Percentiles rank a stretch among this genome's conserved stretches.
Conservation (phyloP, 2,329 filamentous ascomycete genomes). For the Neocatenulostroma microsporum region DNA sequence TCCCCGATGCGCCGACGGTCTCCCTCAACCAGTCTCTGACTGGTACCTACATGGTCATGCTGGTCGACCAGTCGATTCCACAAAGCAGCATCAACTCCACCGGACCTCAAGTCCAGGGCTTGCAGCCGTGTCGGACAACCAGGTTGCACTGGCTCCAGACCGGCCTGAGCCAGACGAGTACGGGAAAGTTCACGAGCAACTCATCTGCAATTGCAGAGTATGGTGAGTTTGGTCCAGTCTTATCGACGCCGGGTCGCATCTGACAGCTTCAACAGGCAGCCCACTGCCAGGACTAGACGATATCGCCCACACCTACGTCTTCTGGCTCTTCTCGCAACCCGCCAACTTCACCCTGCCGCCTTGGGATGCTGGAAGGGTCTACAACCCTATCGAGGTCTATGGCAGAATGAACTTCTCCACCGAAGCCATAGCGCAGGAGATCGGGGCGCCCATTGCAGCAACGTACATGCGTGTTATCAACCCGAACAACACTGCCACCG, state of each 20-base stretch:
- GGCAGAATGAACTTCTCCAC: conserved; percentile 21
- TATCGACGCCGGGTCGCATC: background rate
- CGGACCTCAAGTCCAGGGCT: conserved; percentile 17
- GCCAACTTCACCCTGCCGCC: conserved; percentile 16
- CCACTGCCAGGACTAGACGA: conserved; percentile 21
- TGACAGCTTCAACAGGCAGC: conserved; percentile 5
- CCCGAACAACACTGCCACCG: conserved; percentile 10
- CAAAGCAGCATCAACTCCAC: conserved; percentile 12
- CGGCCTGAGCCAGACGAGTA: conserved; percentile 15
- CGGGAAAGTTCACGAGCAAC: conserved; percentile 14
- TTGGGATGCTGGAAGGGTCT: conserved; percentile 13
- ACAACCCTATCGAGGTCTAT: conserved; percentile 7
- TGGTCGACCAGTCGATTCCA: conserved; percentile 21
- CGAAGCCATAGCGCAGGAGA: conserved; percentile 12
- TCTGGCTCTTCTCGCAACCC: conserved; percentile 26
- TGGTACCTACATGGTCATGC: conserved; percentile 19
- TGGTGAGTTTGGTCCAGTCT: conserved; percentile 7
- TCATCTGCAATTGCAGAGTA: conserved; percentile 19
- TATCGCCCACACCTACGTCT: conserved; percentile 23
- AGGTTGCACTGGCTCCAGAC: conserved; percentile 27
- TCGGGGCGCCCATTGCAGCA: conserved; percentile 20
- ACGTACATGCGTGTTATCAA: conserved; percentile 23
- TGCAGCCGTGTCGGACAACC: conserved; percentile 22
- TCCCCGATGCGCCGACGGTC: conserved; percentile 7
- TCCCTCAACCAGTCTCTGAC: conserved; percentile 6